A percentile compares a stretch with the other conserved stretches of the same genome.
phyloP scores from a whole-genome alignment of 129 eudicot genomes.

The Flaveria robusta region DNA sequence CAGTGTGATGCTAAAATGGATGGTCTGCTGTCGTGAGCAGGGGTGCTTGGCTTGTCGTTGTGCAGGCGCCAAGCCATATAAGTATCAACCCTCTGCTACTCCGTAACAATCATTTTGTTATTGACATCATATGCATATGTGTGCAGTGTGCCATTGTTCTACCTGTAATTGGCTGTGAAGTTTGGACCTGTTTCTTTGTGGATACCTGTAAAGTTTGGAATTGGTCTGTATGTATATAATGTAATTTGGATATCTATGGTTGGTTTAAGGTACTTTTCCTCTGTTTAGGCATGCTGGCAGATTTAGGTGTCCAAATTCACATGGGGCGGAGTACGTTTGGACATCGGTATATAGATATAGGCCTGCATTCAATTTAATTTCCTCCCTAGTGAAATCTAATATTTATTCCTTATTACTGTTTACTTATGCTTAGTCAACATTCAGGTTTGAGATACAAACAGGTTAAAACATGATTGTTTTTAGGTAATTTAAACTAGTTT shows the following conservation, averaged over 20 bases:
- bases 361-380: neutral
- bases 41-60: neutral
- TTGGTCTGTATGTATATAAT: neutral
- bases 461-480: neutral
- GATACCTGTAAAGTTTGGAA: neutral
- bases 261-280: slow-evolving; percentile 1
- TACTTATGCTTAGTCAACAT: neutral
- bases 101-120: neutral
- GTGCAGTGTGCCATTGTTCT: neutral
- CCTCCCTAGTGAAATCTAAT: neutral
- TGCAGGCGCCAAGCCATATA: neutral
- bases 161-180: slow-evolving; percentile 8
- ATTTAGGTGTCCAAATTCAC: neutral
- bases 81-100: neutral
- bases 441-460: neutral
- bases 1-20: slow-evolving; percentile 6
- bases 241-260: neutral
- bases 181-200: slow-evolving; percentile 1
- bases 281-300: neutral
- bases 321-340: neutral
- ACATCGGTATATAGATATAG: neutral
- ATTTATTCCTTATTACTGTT: neutral
- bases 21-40: neutral
- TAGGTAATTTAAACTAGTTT: neutral
- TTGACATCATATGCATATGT: neutral